Percentiles rank a stretch among this genome's conserved stretches.
These are phyloP conservation scores for Calonectria pteridis DNA, from an alignment of 2,329 filamentous ascomycete genomes.

Conservation along the genomic window DNA sequence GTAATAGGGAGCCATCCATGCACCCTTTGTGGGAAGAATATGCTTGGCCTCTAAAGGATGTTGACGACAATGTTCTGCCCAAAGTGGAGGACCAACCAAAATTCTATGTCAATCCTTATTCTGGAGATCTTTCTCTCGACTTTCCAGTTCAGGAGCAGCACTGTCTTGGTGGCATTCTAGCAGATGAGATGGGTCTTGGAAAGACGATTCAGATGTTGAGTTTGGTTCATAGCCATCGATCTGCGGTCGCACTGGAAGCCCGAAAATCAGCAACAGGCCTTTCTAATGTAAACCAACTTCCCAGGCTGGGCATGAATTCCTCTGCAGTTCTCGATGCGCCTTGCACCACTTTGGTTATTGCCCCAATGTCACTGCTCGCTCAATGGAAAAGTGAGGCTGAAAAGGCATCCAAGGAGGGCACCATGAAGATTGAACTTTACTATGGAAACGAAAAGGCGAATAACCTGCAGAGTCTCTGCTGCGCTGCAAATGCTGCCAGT, in stretches of 20 bases:
- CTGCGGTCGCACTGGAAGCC: constrained; percentile 60
- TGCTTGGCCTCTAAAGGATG: constrained; percentile 86
- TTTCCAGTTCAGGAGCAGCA: constrained; percentile 96
- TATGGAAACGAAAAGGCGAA: constrained; percentile 88
- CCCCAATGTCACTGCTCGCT: constrained; percentile 94
- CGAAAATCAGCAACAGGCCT: constrained; percentile 47
- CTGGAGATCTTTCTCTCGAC: constrained; percentile 89
- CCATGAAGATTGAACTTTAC: constrained; percentile 88
- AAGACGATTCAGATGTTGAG: constrained; percentile 99
- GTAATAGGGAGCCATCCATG: constrained; percentile 83
- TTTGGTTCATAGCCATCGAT: constrained; percentile 86
- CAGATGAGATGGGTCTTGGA: constrained; percentile 97
- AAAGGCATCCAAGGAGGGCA: constrained; percentile 87
- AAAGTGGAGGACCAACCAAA: constrained; percentile 72
- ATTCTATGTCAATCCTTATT: constrained; percentile 98
- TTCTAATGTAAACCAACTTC: constrained; percentile 69
- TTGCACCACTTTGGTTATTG: constrained; percentile 93
- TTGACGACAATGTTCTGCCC: constrained; percentile 82
- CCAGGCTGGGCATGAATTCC: constrained; percentile 70
- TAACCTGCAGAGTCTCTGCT: constrained; percentile 85
- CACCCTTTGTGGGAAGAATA: constrained; percentile 99
- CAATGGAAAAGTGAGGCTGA: constrained; percentile 98
- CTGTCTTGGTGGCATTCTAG: constrained; percentile 91
- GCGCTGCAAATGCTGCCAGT: constrained; percentile 76
- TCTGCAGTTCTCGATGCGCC: constrained; percentile 76